Conservation (phyloP, 179 eudicot species). For the Sideroxylon spinosum region DNA sequence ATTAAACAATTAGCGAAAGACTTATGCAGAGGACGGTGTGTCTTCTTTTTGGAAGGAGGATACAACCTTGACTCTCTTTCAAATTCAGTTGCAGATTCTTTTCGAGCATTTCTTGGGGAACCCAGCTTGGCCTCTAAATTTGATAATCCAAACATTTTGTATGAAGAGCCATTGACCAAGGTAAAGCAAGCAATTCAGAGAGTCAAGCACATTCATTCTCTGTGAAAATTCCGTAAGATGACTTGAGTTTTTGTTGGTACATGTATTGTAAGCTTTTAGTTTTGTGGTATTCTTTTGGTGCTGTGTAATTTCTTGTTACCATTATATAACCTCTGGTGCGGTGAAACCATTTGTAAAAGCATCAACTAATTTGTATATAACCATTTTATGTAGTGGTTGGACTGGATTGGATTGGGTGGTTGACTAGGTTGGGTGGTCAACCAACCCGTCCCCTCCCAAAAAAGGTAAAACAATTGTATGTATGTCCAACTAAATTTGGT, state of each 20-base stretch:
- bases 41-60: slow-evolving; percentile 94
- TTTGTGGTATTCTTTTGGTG: neutral
- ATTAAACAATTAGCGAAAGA: slow-evolving; percentile 86
- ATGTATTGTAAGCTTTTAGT: neutral
- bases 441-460: too few species aligned
- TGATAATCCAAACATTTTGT: slow-evolving; percentile 67
- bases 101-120: slow-evolving; percentile 85
- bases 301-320: neutral
- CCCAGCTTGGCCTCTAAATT: slow-evolving; percentile 61
- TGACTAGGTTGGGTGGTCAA: too few species aligned
- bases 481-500: too few species aligned
- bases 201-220: slow-evolving; percentile 69
- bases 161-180: slow-evolving; percentile 73
- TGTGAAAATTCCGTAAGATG: slow-evolving; percentile 20
- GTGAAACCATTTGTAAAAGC: neutral
- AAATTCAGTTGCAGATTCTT: slow-evolving; percentile 74
- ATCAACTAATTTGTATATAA: neutral
- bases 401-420: too few species aligned
- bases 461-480: too few species aligned
- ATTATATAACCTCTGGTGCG: too few species aligned
- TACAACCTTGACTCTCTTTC: slow-evolving; percentile 84
- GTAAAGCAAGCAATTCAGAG: slow-evolving; percentile 71
- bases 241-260: neutral
- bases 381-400: neutral
- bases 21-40: slow-evolving; percentile 86